These are phyloP conservation scores for Lathyrus oleraceus DNA, from an alignment of 306 rosid genomes.

Conservation along the genomic window DNA sequence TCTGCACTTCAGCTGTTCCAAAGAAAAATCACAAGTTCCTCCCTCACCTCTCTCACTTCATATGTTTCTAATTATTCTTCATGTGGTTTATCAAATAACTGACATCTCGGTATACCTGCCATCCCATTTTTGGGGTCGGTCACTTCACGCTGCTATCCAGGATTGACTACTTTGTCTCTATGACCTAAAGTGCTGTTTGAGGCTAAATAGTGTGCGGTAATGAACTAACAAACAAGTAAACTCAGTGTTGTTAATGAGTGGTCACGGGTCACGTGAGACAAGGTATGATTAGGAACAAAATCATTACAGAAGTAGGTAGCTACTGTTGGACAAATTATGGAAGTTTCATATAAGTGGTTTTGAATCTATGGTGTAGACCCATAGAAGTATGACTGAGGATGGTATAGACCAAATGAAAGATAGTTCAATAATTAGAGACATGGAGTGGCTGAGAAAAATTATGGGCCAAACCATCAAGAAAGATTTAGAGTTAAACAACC, in stretches of 20 bases:
- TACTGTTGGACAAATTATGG: not conserved
- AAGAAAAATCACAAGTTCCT: too few relatives aligned
- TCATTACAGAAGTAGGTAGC: not conserved
- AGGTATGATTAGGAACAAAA: not conserved
- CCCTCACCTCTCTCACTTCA: too few relatives aligned
- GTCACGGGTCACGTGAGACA: not conserved
- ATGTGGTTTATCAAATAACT: too few relatives aligned
- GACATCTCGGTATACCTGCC: too few relatives aligned
- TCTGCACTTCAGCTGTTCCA: too few relatives aligned
- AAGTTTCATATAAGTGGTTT: not conserved
- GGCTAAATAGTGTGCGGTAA: not conserved
- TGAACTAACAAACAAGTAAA: not conserved
- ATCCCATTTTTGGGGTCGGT: too few relatives aligned
- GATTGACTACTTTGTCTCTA: too few relatives aligned
- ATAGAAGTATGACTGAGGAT: not conserved
- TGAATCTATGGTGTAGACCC: not conserved
- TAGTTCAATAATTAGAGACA: not conserved
- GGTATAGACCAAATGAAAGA: conserved; percentile 10
- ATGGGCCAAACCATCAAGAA: not conserved
- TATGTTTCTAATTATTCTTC: too few relatives aligned
- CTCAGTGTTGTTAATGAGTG: not conserved
- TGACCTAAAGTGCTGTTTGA: not conserved
- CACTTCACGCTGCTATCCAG: too few relatives aligned
- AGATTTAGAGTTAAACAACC: too few relatives aligned
- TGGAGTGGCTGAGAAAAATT: not conserved